These are phyloP conservation scores for Apiotrichum sp. DNA, from an alignment of 1,284 basidiomycete species.

Conservation along the genomic window DNA sequence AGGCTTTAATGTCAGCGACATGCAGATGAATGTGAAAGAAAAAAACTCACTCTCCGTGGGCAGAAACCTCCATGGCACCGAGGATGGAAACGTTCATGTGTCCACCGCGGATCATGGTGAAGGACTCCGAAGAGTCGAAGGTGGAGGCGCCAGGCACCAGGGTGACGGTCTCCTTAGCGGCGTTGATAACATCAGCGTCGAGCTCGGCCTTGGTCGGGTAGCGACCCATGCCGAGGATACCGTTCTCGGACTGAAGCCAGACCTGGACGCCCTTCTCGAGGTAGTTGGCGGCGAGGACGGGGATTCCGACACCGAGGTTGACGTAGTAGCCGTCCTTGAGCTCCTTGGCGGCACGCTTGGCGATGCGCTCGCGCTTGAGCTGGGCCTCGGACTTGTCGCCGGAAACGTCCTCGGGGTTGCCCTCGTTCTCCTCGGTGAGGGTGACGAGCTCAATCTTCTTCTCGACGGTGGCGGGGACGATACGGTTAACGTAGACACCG, in stretches of 20 bases:
- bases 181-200: conserved; percentile 93
- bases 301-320: conserved; percentile 75
- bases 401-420: conserved; percentile 13
- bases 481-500: conserved; percentile 80
- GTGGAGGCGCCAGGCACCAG: conserved; percentile 80
- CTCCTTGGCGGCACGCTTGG: conserved; percentile 73
- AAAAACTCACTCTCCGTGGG: conserved; percentile 50
- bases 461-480: conserved; percentile 68
- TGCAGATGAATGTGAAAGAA: no score
- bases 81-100: conserved; percentile 87
- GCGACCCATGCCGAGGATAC: conserved; percentile 90
- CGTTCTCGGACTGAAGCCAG: conserved; percentile 92
- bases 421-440: conserved; percentile 39
- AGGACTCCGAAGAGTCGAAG: conserved; percentile 86
- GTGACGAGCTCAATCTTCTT: conserved; percentile 75
- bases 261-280: conserved; percentile 71
- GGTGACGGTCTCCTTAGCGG: conserved; percentile 93
- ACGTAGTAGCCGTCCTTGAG: conserved; percentile 81
- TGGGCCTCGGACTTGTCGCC: conserved; percentile 20
- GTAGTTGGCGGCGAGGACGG: conserved; percentile 84
- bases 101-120: conserved; percentile 90
- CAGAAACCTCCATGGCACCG: conserved; percentile 75
- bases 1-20: conserved; percentile 45
- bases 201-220: conserved; percentile 80
- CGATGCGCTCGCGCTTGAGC: conserved; percentile 63